Base-by-base conservation (phyloP, 1,139 yeast species). In the Debaryomyces udenii region DNA sequence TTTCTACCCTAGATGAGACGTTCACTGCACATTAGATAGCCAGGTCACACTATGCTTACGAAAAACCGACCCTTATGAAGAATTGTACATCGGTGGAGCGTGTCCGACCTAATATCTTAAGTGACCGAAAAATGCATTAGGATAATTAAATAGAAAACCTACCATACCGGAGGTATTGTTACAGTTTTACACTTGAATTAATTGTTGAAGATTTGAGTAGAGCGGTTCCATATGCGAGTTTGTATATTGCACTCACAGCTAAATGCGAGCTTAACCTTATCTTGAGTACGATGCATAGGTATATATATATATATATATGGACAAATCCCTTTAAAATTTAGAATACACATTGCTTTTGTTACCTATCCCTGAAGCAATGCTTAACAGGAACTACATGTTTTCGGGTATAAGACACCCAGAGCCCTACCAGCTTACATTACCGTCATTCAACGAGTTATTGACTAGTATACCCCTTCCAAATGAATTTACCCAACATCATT, bases 361-460 rank as follows among this genome's bases (percentile, higher is more conserved):
- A 9, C 28, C 7, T 22, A 20, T 4, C 22, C 22, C 22, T 20
- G 22, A 22, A 22, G 22, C 29, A 26, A 29, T 33, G 26, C 31
- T 35, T 35, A 37, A 13, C 37, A 31, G 27, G 33, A 42, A 33
- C 38, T 41, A 10, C 26, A 22, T 10, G 22, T 38, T 42, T 31
- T 30, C 40, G 9, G 26, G 40, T 16, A 31, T 40, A 17, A 39
- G 39, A 28, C 42, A 40, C 23, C 39, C 44, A 20, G 41, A 39
- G 31, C 33, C 48, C 10, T 18, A 27, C 15, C 39, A 33, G 34
- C 48, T 57, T 3, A 50, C 53, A 23, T 56, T 69, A 33, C 75
- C 75, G 7, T 66, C 72, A 9, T 69, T 69, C 49, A 63, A 49
- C 39, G 75, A 69, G 49, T 59, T 69, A 38, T 46, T 69, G 17